phyloP scores from a whole-genome alignment of 208 protist species.

The Trypanosoma caninum region DNA sequence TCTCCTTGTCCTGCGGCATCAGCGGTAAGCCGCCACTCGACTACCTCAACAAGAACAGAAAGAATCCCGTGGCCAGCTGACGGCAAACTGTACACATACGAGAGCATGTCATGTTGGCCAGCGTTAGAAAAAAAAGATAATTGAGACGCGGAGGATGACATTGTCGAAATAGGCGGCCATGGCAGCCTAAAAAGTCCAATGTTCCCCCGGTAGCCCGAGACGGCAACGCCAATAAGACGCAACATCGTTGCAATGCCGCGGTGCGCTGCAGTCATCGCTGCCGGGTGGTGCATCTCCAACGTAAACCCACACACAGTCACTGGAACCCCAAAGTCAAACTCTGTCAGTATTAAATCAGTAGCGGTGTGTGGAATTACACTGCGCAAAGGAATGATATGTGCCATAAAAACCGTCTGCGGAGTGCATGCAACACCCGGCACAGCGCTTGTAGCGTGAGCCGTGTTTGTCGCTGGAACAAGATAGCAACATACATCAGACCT shows the following conservation, averaged over 20 bases:
- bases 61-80: conserved; percentile 9
- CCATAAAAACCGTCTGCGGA: conserved; percentile 15
- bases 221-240: conserved; percentile 20
- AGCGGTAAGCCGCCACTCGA: conserved; percentile 19
- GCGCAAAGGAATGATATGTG: conserved; percentile 13
- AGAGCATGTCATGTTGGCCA: not conserved
- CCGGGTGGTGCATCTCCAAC: conserved; percentile 26
- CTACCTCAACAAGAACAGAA: conserved; percentile 24
- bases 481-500: conserved; percentile 13
- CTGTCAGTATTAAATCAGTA: conserved; percentile 4
- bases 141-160: not conserved
- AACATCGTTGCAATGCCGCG: conserved; percentile 18
- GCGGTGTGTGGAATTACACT: not conserved
- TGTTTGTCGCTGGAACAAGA: not conserved
- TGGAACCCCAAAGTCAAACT: conserved; percentile 28
- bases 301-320: conserved; percentile 26
- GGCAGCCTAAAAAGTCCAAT: conserved; percentile 21
- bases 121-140: not conserved
- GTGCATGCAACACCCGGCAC: conserved; percentile 4
- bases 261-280: not conserved
- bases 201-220: conserved; percentile 17
- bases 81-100: conserved; percentile 18
- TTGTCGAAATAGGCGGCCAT: conserved; percentile 19
- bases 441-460: not conserved
- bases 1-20: not conserved